Base-by-base conservation (phyloP, 129 eudicot genomes). In the Tagetes patula region DNA sequence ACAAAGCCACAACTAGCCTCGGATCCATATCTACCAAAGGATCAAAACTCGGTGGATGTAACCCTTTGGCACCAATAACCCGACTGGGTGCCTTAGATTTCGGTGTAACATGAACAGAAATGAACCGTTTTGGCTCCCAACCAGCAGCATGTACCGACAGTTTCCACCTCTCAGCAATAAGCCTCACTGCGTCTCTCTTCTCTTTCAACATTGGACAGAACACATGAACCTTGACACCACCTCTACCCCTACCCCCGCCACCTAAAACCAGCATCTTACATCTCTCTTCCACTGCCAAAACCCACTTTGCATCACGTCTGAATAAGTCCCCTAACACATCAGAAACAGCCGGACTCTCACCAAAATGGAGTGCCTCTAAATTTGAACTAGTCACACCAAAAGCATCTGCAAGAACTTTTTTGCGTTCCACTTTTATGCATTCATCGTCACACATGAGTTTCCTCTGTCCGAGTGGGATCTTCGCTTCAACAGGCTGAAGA, bases 111-210 rank as follows among this genome's bases (percentile, higher is more conserved):
- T 94, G 97, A 72, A 88, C 75, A 33, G 86, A 87, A 8, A 94
- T 69, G 34, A 94, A 94, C 12, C 97, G 87, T 74, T 86, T 94
- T 3, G 98, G 98, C 78, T 94, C 98, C 98, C 98, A 88, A 52
- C 98, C 98, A 60, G 93, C 97, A 39, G 98, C 81, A 50, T 69
- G 77, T 7, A 94, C 77, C 0, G 93, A 64, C 32, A 94, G 96
- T 70, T 94, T 94, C 98, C 98, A 94, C 59, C 98, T 83, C 67
- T 84, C 98, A 8, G 98, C 97, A 61, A 94, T 88, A 30, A 90
- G 67, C 76, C 92, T 81, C 70, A 94, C 89, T 1, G 96, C 97
- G 43, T 94, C 98, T 76, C 97, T 70, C 74, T 90, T 94, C 54
- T 94, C 98, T 75, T 90, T 87, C 68, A 75, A 27, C 98, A 94